These are phyloP conservation scores for Trypanosoma brucei DNA, from an alignment of 208 protist genomes.

Conservation along the genomic window DNA sequence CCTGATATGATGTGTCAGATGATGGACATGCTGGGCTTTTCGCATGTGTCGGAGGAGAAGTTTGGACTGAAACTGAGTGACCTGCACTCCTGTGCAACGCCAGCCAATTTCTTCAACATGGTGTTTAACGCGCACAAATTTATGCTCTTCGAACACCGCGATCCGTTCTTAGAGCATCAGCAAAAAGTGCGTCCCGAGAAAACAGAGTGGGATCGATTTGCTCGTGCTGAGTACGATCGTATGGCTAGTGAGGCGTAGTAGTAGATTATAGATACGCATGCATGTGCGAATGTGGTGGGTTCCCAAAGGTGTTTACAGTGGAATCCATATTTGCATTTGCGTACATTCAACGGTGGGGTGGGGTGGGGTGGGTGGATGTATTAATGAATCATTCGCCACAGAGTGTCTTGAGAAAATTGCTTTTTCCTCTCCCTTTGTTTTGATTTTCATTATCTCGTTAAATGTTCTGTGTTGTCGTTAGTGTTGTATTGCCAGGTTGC, in stretches of 20 bases:
- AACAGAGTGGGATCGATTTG: slow-evolving; percentile 93
- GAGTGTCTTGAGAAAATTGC: too few relatives aligned
- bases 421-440: too few relatives aligned
- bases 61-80: slow-evolving; percentile 85
- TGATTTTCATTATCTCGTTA: too few relatives aligned
- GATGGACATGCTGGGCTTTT: slow-evolving; percentile 90
- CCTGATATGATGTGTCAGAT: slow-evolving; percentile 94
- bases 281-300: too few relatives aligned
- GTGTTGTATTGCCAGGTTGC: too few relatives aligned
- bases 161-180: slow-evolving; percentile 83
- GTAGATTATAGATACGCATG: neutral
- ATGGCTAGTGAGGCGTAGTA: slow-evolving; percentile 82
- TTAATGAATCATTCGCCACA: too few relatives aligned
- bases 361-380: too few relatives aligned
- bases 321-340: too few relatives aligned
- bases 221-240: slow-evolving; percentile 89
- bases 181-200: slow-evolving; percentile 62
- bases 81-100: slow-evolving; percentile 81
- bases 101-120: slow-evolving; percentile 93
- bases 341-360: too few relatives aligned
- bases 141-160: slow-evolving; percentile 89
- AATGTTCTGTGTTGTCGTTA: too few relatives aligned
- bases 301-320: too few relatives aligned
- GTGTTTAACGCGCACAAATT: slow-evolving; percentile 95
- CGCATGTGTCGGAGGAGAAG: slow-evolving; percentile 28